Conservation (phyloP, 768 basidiomycete genomes). For the Trametes maxima region DNA sequence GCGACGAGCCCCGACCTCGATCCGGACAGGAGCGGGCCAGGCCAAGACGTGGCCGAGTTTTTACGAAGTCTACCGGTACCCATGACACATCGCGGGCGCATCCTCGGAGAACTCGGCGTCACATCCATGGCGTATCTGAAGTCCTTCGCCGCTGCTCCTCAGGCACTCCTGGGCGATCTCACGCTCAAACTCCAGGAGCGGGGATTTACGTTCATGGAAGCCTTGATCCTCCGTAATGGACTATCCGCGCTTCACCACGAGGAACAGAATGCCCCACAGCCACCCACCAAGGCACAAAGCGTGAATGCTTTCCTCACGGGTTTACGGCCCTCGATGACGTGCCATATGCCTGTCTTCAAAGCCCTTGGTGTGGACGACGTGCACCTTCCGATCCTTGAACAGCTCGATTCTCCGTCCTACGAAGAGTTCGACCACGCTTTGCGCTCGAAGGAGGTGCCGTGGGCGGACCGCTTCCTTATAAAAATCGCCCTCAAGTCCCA, state of each 20-base stretch:
- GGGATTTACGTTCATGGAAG: slow-evolving; percentile 8
- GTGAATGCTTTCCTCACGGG: not conserved
- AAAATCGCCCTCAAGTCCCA: not conserved
- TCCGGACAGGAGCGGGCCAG: no score
- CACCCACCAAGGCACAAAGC: not conserved
- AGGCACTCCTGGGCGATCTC: not conserved
- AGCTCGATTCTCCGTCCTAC: slow-evolving; percentile 1
- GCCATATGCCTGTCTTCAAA: not conserved
- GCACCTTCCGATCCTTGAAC: slow-evolving; percentile 9
- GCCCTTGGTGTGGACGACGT: slow-evolving; percentile 1
- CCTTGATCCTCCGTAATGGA: slow-evolving; percentile 4
- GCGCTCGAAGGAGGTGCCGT: not conserved
- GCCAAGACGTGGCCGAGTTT: not conserved
- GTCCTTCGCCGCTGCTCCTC: not conserved
- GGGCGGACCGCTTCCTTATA: slow-evolving; percentile 6
- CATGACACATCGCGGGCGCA: not conserved
- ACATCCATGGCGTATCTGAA: not conserved
- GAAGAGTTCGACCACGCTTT: slow-evolving; percentile 8
- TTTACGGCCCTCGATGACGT: not conserved
- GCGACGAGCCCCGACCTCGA: no score
- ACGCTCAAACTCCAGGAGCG: not conserved
- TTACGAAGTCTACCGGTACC: not conserved
- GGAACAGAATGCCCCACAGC: not conserved
- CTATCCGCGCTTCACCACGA: not conserved
- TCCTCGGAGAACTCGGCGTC: not conserved